phyloP scores from a whole-genome alignment of 805 yeast species.

The Candida golubevii region DNA sequence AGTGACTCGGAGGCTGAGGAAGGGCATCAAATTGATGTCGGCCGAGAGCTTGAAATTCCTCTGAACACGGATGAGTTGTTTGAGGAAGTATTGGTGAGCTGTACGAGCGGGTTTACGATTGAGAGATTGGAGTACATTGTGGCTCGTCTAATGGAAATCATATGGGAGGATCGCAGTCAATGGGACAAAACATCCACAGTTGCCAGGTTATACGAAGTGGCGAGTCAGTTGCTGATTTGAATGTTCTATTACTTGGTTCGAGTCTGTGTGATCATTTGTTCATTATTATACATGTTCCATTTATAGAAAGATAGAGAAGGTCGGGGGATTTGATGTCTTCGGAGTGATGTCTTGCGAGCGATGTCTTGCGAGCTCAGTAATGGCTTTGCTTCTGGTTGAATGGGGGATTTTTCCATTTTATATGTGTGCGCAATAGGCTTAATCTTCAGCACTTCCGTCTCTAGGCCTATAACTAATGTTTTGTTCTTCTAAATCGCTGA shows the following conservation, averaged over 20 bases:
- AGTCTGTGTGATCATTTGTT: not conserved
- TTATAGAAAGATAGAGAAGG: not conserved
- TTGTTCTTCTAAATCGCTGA: conserved; percentile 64
- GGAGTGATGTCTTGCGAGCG: too few relatives aligned
- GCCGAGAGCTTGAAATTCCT: conserved; percentile 46
- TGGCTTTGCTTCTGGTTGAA: too few relatives aligned
- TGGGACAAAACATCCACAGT: conserved; percentile 43
- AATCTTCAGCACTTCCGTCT: conserved; percentile 82
- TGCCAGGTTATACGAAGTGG: conserved; percentile 23
- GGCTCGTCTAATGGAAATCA: conserved; percentile 63
- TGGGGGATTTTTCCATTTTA: too few relatives aligned
- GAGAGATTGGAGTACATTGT: conserved; percentile 42
- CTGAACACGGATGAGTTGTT: conserved; percentile 21
- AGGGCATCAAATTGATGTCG: conserved; percentile 41
- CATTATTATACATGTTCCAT: not conserved
- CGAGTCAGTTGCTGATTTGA: conserved; percentile 3
- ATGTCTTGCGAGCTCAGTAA: too few relatives aligned
- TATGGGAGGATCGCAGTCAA: conserved; percentile 61
- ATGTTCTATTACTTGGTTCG: not conserved
- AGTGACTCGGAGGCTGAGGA: conserved; percentile 35
- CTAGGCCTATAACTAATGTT: conserved; percentile 89
- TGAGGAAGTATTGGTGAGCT: conserved; percentile 21
- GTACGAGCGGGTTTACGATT: conserved; percentile 32
- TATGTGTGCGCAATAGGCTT: not conserved
- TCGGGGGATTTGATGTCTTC: too few relatives aligned